Base-by-base conservation (phyloP, 2,329 filamentous ascomycete species). In the Cordyceps sp. region DNA sequence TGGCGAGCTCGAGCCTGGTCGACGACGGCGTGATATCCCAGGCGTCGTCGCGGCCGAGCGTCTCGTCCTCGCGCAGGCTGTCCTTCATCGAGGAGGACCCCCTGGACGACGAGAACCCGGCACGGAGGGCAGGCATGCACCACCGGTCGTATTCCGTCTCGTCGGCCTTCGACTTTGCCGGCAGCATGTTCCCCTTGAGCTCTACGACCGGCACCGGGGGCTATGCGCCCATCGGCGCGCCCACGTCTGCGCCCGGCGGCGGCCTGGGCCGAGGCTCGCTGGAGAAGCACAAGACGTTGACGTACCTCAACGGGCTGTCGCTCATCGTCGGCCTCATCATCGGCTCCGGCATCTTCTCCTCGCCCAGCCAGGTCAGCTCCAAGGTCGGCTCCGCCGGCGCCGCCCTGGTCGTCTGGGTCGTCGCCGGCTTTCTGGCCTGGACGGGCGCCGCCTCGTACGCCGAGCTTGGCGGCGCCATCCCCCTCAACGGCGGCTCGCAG, bases 371-470 rank as follows among this genome's bases (percentile, higher is more conserved):
- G 50, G 88, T 98, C 45, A 93, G 90, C 55, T 70, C 71, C 34
- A 92, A 92, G 50, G 84, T 83, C 23, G 90, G 88, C 9, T 94
- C 86, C 19, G 83, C 86, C 0, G 90, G 86, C 31, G 88, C 86
- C 13, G 77, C 86, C 2, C 60, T 98, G 31, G 67, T 94, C n/a
- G 76, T 94, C 5, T 98, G 88, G 88, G 65, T 74, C 2, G 73
- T 96, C 26, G 86, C 88, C 3, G 88, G 88, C n/a, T 50, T 94
- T 15, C 61, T 98, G 38, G 88, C 88, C 2, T 98, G 90, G 88
- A 98, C 90, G 0, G 88, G 90, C 9, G 88, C 84, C 1, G 79
- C 86, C 17, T 93, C 84, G 44, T 98, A 93, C 56, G 90, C 90
- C 4, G 90, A 98, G 59, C 66, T 98, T 5, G 90, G 90, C 37